Conservation (phyloP, 169 alveolate genomes). For the Plasmodium inui region DNA sequence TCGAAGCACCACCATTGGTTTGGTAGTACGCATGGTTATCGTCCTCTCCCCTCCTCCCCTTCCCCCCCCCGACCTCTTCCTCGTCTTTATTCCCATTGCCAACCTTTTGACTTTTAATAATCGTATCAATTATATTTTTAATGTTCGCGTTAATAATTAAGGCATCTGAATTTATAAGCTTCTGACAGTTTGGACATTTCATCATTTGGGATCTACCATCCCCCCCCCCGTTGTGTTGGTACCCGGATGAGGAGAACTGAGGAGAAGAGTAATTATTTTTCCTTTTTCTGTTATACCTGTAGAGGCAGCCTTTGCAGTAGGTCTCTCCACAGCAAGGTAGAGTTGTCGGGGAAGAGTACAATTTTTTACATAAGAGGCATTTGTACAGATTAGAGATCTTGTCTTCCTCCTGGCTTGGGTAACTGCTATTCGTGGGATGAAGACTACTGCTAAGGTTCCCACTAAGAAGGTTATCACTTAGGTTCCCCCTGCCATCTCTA, state of each 20-base stretch:
- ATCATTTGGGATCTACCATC: slow-evolving; percentile 22
- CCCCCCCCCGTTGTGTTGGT: neutral
- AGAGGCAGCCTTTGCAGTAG: slow-evolving; percentile 84
- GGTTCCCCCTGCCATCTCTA: slow-evolving; percentile 9
- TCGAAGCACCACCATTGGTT: neutral
- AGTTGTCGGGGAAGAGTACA: slow-evolving; percentile 86
- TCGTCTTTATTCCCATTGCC: neutral
- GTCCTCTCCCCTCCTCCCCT: neutral
- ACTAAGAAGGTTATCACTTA: neutral
- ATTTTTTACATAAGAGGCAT: slow-evolving; percentile 85
- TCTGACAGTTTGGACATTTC: slow-evolving; percentile 61
- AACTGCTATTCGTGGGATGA: neutral
- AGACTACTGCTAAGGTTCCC: neutral
- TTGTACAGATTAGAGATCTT: slow-evolving; percentile 78
- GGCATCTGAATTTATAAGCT: slow-evolving; percentile 14
- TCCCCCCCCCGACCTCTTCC: neutral
- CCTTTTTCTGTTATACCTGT: slow-evolving; percentile 69
- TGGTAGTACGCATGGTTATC: neutral
- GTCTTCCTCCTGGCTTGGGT: slow-evolving; percentile 35
- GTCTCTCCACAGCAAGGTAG: slow-evolving; percentile 90
- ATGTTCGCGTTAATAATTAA: slow-evolving; percentile 62
- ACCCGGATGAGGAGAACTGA: neutral
- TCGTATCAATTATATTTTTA: slow-evolving; percentile 63
- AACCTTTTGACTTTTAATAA: slow-evolving; percentile 36
- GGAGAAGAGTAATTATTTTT: slow-evolving; percentile 17